Evolutionary conservation across 2,329 filamentous ascomycete species (phyloP).

Genomic region (Trichoderma sp.): DNA sequence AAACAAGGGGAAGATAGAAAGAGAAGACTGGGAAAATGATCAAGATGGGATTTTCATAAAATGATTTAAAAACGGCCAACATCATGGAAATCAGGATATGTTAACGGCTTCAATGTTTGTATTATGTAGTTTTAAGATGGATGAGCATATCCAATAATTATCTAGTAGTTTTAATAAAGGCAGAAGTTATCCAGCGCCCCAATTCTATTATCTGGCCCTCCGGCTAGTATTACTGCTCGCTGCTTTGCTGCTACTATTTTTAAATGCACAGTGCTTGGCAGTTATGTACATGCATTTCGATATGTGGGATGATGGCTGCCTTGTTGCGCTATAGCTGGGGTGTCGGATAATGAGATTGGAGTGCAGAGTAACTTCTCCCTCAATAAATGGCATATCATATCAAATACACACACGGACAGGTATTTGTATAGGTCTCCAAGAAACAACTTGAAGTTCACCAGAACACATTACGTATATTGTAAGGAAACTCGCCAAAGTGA

Average conservation of each 20-base stretch:
- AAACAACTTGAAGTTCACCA: neutral
- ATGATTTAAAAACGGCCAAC: neutral
- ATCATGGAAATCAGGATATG: neutral
- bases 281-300: too few relatives aligned
- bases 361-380: too few relatives aligned
- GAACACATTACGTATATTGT: neutral
- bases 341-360: too few relatives aligned
- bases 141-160: neutral
- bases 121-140: constrained; percentile 5
- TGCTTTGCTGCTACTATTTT: too few relatives aligned
- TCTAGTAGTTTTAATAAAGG: constrained; percentile 2
- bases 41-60: neutral
- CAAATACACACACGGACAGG: neutral
- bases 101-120: constrained; percentile 17
- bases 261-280: too few relatives aligned
- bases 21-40: neutral
- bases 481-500: neutral
- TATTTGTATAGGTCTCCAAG: neutral
- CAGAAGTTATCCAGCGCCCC: too few relatives aligned
- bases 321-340: too few relatives aligned
- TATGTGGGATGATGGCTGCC: too few relatives aligned
- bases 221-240: too few relatives aligned
- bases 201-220: too few relatives aligned
- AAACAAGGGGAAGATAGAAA: neutral
- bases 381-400: constrained; percentile 1